Percentiles rank a stretch among this genome's conserved stretches.
These are phyloP conservation scores for Monilinia fructicola DNA, from an alignment of 2,329 filamentous ascomycete genomes.

Conservation along the genomic window DNA sequence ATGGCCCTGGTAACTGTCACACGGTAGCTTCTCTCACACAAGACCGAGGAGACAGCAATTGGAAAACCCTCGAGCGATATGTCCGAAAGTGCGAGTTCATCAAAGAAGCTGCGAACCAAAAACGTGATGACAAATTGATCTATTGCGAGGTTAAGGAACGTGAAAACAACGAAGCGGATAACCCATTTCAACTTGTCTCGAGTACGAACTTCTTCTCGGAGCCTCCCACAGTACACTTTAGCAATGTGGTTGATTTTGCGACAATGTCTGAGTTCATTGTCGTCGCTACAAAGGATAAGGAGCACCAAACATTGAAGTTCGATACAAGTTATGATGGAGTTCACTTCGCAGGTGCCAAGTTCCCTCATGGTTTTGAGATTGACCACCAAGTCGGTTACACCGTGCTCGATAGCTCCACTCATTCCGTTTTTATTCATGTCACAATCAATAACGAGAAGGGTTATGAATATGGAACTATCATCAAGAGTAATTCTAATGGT, in stretches of 20 bases:
- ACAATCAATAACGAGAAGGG: conserved; percentile 67
- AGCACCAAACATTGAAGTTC: conserved; percentile 68
- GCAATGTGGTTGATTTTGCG: conserved; percentile 79
- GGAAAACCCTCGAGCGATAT: conserved; percentile 72
- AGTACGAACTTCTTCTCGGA: conserved; percentile 77
- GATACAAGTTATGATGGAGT: conserved; percentile 83
- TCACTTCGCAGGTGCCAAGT: conserved; percentile 77
- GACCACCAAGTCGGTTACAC: conserved; percentile 82
- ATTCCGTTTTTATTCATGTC: conserved; percentile 92
- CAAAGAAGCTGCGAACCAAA: conserved; percentile 57
- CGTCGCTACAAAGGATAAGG: conserved; percentile 68
- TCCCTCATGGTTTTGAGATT: conserved; percentile 81
- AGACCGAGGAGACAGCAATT: conserved; percentile 76
- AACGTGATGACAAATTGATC: conserved; percentile 50
- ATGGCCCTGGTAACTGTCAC: conserved; percentile 59
- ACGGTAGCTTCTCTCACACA: conserved; percentile 72
- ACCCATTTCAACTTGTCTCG: conserved; percentile 67
- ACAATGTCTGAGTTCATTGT: conserved; percentile 97
- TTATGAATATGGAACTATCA: conserved; percentile 76
- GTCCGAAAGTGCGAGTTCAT: conserved; percentile 87
- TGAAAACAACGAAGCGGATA: conserved; percentile 61
- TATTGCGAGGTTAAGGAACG: conserved; percentile 62
- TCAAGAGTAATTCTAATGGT: conserved; percentile 98
- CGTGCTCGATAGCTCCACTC: conserved; percentile 89
- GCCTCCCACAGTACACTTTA: conserved; percentile 60